Evolutionary conservation across 2,329 filamentous ascomycete genomes (phyloP), one percentile per base, ranked within the genome.

Genomic region (Aspergillus bombycis): DNA sequence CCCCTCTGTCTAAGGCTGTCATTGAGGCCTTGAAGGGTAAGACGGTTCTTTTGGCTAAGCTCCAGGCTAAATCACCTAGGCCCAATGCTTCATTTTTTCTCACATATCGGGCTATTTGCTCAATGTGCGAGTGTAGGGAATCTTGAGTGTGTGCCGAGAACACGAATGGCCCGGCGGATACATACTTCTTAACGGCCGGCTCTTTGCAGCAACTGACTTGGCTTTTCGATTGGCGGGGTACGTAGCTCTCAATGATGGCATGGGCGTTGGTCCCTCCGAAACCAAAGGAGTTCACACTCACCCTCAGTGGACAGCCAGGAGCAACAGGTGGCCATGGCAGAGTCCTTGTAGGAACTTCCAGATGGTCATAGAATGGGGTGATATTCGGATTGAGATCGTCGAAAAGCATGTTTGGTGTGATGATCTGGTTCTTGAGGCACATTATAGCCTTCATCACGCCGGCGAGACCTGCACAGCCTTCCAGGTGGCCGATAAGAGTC

Each of bases 221-320:
- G 4, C 3, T 9, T 7, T 23, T 3, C 21, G 21, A 26, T 8
- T 48, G 45, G 11, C 6, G 0, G 10, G 46, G 26, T 8, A 28
- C 16, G 26, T 64, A 62, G 61, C 60, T 58, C 57, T 83, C 80
- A 30, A 84, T 56, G 34, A 83, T 77, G 0, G 68, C 71, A 61
- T 79, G 75, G 0, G 72, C 75, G 61, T 79, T 79, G 1, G 76
- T 73, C 6, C 78, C 77, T 28, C 77, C 77, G 56, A 75, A 77
- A 0, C 77, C 82, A 64, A 84, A 85, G 19, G 79, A 78, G 61
- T 82, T 84, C 0, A 85, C 75, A 43, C 80, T 80, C 2, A 80
- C 81, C 36, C 79, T 68, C 6, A 69, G 70, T 0, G 60, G 64
- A 9, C 46, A 52, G 3, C 76, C 43, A 65, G 70, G 16, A 60